A percentile compares a stretch with the other conserved stretches of the same genome.
These are phyloP conservation scores for Skeletonema grethae DNA, from an alignment of 108 stramenopile species.

Conservation along the genomic window DNA sequence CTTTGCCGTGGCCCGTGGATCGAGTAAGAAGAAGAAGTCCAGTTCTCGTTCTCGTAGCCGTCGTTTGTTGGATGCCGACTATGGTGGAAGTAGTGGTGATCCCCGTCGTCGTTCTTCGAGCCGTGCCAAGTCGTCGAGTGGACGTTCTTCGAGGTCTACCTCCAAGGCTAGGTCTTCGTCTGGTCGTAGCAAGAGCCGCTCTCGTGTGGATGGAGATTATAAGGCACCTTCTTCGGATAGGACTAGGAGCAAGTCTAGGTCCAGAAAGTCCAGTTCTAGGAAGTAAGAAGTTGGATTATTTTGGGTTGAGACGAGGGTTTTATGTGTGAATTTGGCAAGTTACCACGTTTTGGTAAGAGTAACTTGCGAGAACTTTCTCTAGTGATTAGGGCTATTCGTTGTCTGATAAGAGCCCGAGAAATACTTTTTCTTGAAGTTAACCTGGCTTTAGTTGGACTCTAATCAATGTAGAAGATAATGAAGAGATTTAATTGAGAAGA, in stretches of 20 bases:
- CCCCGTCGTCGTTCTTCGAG: slow-evolving; percentile 33
- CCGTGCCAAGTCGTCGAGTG: slow-evolving; percentile 16
- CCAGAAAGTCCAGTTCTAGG: not conserved
- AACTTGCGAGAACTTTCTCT: too few species aligned
- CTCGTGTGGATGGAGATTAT: not conserved
- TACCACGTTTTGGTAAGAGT: too few species aligned
- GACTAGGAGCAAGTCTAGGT: slow-evolving; percentile 1
- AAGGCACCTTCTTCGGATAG: slow-evolving; percentile 1
- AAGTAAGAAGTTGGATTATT: too few species aligned
- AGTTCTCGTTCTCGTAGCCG: slow-evolving; percentile 51
- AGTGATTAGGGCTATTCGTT: too few species aligned
- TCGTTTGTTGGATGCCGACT: slow-evolving; percentile 68
- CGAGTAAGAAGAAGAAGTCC: slow-evolving; percentile 37
- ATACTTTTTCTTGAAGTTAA: too few species aligned
- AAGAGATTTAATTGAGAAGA: too few species aligned
- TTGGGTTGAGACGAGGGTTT: too few species aligned
- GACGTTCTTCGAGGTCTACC: not conserved
- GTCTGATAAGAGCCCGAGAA: too few species aligned
- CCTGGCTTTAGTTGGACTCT: too few species aligned
- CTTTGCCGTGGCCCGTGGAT: slow-evolving; percentile 84
- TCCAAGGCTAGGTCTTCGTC: not conserved
- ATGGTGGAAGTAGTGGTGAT: slow-evolving; percentile 10
- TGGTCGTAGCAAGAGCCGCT: not conserved
- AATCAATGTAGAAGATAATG: too few species aligned
- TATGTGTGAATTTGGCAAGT: too few species aligned